phyloP scores from a whole-genome alignment of 805 yeast genomes.

The Starmerella khaoyaiensis region DNA sequence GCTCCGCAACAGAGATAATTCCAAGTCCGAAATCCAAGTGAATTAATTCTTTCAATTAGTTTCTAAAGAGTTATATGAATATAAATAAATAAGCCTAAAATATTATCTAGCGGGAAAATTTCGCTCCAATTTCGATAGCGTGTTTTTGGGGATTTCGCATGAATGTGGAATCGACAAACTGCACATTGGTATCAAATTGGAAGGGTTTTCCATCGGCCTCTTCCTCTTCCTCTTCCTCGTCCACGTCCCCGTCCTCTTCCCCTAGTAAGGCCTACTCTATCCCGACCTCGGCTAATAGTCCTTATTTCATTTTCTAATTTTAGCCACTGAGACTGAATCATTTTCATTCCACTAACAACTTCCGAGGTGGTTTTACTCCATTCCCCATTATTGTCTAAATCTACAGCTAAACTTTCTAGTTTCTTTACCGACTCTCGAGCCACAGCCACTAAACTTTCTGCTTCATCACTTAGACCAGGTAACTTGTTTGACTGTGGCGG shows the following conservation, averaged over 20 bases:
- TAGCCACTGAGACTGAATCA: slow-evolving; percentile 16
- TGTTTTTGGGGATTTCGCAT: no score
- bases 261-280: slow-evolving; percentile 1
- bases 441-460: not conserved
- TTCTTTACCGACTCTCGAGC: slow-evolving; percentile 8
- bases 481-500: not conserved
- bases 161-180: no score
- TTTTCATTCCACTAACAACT: slow-evolving; percentile 16
- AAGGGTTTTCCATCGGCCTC: slow-evolving; percentile 13
- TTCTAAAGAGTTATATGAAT: no score
- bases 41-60: no score
- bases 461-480: slow-evolving; percentile 10
- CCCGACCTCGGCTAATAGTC: slow-evolving; percentile 8
- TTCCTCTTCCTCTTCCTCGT: slow-evolving; percentile 20
- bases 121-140: no score
- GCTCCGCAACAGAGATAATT: not conserved
- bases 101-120: no score
- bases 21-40: not conserved
- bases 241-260: slow-evolving; percentile 18
- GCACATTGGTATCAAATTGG: no score
- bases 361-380: slow-evolving; percentile 12
- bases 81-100: no score
- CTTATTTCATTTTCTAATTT: slow-evolving; percentile 13
- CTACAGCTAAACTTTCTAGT: slow-evolving; percentile 11
- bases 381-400: slow-evolving; percentile 11